A percentile compares a stretch with the other conserved stretches of the same genome.
These are phyloP conservation scores for Amaranthus cruentus DNA, from an alignment of 148 eudicot species.

Conservation along the genomic window DNA sequence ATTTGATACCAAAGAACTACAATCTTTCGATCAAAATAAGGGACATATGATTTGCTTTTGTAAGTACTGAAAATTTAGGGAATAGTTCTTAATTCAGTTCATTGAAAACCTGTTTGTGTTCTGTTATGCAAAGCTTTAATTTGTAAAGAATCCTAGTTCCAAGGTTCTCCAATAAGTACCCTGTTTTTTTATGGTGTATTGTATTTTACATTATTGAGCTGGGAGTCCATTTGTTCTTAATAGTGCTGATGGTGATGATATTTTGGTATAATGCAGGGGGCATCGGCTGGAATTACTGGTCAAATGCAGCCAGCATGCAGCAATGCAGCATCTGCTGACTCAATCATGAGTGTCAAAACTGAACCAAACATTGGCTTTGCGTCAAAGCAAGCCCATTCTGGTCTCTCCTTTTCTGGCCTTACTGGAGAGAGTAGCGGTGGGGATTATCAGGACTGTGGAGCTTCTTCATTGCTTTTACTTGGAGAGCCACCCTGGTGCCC, in stretches of 20 bases:
- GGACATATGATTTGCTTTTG: too few relatives aligned
- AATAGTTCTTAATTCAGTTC: not conserved
- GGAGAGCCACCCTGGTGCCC: constrained; percentile 86
- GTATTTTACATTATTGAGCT: not conserved
- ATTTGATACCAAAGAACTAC: too few relatives aligned
- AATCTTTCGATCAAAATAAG: too few relatives aligned
- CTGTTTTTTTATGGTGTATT: not conserved
- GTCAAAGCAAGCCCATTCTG: constrained; percentile 53
- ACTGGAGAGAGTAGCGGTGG: constrained; percentile 67
- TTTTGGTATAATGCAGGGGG: constrained; percentile 29
- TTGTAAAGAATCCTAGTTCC: too few relatives aligned
- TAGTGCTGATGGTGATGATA: constrained; percentile 1
- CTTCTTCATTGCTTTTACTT: constrained; percentile 62
- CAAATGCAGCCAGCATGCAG: constrained; percentile 48
- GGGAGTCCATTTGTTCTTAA: not conserved
- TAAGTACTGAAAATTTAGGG: too few relatives aligned
- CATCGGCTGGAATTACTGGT: constrained; percentile 24
- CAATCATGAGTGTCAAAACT: constrained; percentile 49
- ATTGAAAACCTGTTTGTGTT: not conserved
- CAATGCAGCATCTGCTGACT: constrained; percentile 53
- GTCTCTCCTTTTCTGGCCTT: constrained; percentile 68
- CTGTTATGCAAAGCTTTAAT: not conserved
- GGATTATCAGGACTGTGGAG: constrained; percentile 90
- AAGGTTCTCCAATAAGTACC: not conserved
- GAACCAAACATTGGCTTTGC: constrained; percentile 47